Evolutionary conservation across 2,329 filamentous ascomycete species (phyloP).

Genomic region (Aspergillus pseudonomiae): DNA sequence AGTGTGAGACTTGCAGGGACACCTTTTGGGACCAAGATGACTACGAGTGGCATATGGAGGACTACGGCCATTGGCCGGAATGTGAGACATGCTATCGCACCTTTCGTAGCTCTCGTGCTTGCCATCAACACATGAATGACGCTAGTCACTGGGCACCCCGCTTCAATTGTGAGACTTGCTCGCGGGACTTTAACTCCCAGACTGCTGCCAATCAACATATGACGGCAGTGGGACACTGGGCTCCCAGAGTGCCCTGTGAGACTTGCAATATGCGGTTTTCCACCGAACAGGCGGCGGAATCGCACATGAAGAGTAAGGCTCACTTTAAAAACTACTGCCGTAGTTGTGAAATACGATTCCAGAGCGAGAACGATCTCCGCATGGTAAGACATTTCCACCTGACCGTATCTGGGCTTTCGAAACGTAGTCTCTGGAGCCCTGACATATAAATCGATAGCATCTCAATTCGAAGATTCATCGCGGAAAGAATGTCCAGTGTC

Average conservation of each 20-base stretch:
- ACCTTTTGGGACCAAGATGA: conserved; percentile 12
- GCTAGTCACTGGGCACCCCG: conserved; percentile 22
- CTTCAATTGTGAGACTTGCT: conserved; percentile 36
- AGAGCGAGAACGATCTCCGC: conserved; percentile 35
- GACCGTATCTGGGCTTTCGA: neutral
- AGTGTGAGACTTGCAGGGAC: conserved; percentile 20
- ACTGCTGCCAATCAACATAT: conserved; percentile 35
- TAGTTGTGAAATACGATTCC: conserved; percentile 33
- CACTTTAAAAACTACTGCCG: conserved; percentile 37
- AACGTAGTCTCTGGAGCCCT: neutral
- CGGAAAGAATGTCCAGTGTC: conserved; percentile 52
- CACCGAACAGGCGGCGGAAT: conserved; percentile 18
- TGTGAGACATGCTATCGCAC: conserved; percentile 28
- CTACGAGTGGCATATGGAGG: conserved; percentile 25
- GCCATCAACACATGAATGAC: conserved; percentile 28
- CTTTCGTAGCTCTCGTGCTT: conserved; percentile 17
- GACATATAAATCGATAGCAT: conserved; percentile 43
- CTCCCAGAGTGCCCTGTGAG: conserved; percentile 28
- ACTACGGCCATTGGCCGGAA: conserved; percentile 26
- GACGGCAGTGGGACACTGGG: conserved; percentile 33
- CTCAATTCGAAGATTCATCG: conserved; percentile 57
- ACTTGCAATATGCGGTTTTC: conserved; percentile 28
- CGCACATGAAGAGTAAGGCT: conserved; percentile 30
- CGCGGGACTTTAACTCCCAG: conserved; percentile 25
- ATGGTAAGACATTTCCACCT: conserved; percentile 23